phyloP scores from a whole-genome alignment of 2,329 filamentous ascomycete species.

The Botrytis sinoallii region DNA sequence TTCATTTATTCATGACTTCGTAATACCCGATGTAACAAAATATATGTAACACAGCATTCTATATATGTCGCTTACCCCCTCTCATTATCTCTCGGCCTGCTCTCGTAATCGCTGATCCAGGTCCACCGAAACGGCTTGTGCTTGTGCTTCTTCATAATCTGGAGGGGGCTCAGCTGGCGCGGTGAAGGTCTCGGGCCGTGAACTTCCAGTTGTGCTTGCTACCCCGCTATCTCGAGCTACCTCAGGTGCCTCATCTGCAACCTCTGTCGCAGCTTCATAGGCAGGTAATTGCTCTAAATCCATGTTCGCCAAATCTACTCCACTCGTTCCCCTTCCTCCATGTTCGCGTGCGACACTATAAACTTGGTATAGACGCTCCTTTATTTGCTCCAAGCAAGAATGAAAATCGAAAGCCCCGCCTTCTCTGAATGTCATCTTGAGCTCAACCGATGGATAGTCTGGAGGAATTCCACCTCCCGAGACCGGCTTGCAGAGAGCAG shows the following conservation, averaged over 20 bases:
- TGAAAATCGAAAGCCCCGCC: slow-evolving; percentile 94
- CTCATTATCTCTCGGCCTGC: slow-evolving; percentile 56
- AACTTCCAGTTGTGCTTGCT: slow-evolving; percentile 19
- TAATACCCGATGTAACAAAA: slow-evolving; percentile 18
- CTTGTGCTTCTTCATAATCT: slow-evolving; percentile 87
- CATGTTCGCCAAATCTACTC: slow-evolving; percentile 58
- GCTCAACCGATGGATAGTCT: slow-evolving; percentile 67
- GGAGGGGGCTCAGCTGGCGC: slow-evolving; percentile 76
- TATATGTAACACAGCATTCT: slow-evolving; percentile 10
- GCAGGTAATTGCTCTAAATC: slow-evolving; percentile 85
- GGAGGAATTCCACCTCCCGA: slow-evolving; percentile 78
- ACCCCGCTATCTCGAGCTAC: slow-evolving; percentile 30
- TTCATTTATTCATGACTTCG: slow-evolving; percentile 21
- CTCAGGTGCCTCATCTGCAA: slow-evolving; percentile 21
- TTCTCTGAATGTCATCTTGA: slow-evolving; percentile 88
- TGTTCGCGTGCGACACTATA: slow-evolving; percentile 70
- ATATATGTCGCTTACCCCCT: slow-evolving; percentile 11
- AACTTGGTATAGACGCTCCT: slow-evolving; percentile 77
- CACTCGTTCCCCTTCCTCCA: slow-evolving; percentile 49
- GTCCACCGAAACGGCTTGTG: slow-evolving; percentile 55
- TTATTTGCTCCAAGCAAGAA: slow-evolving; percentile 75
- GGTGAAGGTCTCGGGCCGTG: slow-evolving; percentile 26
- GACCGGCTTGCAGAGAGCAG: slow-evolving; percentile 74
- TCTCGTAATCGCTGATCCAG: slow-evolving; percentile 70
- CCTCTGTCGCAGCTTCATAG: slow-evolving; percentile 61